phyloP scores from a whole-genome alignment of 331 rosid species.

The Erythrophleum ivorense region DNA sequence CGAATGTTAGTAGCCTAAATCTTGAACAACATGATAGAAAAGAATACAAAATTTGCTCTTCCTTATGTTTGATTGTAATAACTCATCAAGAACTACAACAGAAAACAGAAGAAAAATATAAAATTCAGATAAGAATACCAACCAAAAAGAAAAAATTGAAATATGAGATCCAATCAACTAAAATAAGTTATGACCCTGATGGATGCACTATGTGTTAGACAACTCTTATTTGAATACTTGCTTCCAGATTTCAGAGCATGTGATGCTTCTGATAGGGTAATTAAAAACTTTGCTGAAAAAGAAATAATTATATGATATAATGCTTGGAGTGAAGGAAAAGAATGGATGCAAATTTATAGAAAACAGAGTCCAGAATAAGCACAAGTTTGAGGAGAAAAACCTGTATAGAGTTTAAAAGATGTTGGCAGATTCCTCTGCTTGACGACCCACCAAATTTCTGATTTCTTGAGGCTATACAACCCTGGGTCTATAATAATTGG shows the following conservation, averaged over 20 bases:
- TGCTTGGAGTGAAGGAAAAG: constrained; percentile 24
- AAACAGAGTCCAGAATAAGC: background rate
- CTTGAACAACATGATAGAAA: background rate
- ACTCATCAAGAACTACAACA: background rate
- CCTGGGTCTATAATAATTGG: constrained; percentile 91
- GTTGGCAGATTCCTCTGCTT: constrained; percentile 85
- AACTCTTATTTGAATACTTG: background rate
- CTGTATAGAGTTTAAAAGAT: constrained; percentile 93
- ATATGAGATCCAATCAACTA: too few relatives aligned
- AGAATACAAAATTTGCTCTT: background rate
- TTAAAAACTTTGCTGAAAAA: background rate
- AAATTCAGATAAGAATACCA: too few relatives aligned
- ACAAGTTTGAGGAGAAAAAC: constrained; percentile 46
- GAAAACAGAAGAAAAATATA: too few relatives aligned
- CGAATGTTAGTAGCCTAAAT: background rate
- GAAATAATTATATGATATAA: background rate
- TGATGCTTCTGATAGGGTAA: constrained; percentile 28
- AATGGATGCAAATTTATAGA: constrained; percentile 9
- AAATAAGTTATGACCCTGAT: too few relatives aligned
- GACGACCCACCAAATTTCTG: constrained; percentile 87
- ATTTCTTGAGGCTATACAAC: constrained; percentile 73
- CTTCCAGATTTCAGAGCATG: constrained; percentile 36
- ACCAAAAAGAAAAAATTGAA: too few relatives aligned
- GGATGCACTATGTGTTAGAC: too few relatives aligned
- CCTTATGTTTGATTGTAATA: background rate